Evolutionary conservation across 768 basidiomycete genomes (phyloP).

Genomic region (Rhizopogon roseolus): DNA sequence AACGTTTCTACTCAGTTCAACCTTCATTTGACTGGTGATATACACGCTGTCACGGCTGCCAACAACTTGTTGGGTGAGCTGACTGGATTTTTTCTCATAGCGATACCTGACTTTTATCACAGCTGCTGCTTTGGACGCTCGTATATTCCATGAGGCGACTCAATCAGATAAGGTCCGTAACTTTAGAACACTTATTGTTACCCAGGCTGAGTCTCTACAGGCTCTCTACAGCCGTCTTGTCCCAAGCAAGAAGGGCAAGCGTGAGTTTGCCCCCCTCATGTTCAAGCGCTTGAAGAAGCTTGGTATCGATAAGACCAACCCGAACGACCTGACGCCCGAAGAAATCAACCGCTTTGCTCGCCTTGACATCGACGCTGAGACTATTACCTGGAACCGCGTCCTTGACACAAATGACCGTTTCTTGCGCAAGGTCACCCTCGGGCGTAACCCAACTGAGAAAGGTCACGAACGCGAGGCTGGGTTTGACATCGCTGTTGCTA

Average conservation of each 20-base stretch:
- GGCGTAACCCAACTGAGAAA: constrained; percentile 86
- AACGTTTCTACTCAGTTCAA: constrained; percentile 62
- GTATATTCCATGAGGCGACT: constrained; percentile 96
- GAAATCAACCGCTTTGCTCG: constrained; percentile 89
- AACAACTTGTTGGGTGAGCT: constrained; percentile 86
- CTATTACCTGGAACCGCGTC: constrained; percentile 98
- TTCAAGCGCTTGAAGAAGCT: constrained; percentile 92
- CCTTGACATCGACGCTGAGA: constrained; percentile 84
- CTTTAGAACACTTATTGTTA: neutral
- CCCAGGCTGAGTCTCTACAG: constrained; percentile 21
- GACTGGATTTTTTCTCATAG: neutral
- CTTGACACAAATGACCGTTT: constrained; percentile 96
- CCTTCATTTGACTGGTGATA: constrained; percentile 93
- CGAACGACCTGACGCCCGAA: constrained; percentile 87
- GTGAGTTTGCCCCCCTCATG: constrained; percentile 95
- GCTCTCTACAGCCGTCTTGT: constrained; percentile 90
- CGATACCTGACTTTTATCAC: constrained; percentile 4
- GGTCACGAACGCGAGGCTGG: constrained; percentile 86
- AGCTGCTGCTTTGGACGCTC: constrained; percentile 95
- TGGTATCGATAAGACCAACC: constrained; percentile 91
- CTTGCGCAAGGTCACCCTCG: constrained; percentile 89
- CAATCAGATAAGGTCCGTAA: constrained; percentile 79
- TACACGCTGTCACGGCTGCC: constrained; percentile 95
- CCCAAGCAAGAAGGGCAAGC: constrained; percentile 88
- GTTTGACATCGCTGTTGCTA: constrained; percentile 96